Conservation (phyloP, 2,329 filamentous ascomycete species). For the Colletotrichum siamense region DNA sequence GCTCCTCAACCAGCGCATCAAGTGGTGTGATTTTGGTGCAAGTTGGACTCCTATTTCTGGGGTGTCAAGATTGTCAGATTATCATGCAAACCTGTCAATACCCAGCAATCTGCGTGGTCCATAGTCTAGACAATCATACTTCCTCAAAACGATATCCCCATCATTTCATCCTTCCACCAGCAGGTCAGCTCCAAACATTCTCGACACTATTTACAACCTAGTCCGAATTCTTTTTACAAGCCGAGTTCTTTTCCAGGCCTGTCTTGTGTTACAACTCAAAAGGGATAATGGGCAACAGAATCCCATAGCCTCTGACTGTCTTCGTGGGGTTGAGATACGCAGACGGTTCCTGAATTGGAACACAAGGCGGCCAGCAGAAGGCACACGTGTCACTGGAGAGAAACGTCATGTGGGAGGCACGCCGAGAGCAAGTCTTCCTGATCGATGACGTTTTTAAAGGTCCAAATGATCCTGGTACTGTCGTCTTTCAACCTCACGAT, state of each 20-base stretch:
- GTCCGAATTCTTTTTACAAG: background rate
- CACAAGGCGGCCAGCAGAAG: background rate
- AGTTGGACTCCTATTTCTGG: background rate
- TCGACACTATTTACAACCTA: background rate
- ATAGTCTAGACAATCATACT: background rate
- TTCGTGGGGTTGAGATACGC: background rate
- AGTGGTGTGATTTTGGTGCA: background rate
- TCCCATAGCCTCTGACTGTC: background rate
- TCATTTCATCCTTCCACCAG: background rate
- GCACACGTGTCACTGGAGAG: background rate
- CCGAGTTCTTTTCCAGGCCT: background rate
- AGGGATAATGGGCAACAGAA: background rate
- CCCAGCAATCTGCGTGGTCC: background rate
- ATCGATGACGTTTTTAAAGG: background rate
- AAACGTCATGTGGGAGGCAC: background rate
- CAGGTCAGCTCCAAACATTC: background rate
- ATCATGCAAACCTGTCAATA: background rate
- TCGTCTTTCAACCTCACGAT: background rate
- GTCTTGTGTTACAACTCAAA: background rate
- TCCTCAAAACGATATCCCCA: background rate
- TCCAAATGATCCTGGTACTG: background rate
- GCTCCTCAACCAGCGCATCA: background rate
- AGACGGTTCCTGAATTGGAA: background rate
- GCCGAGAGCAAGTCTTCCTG: background rate
- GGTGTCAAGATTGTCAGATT: background rate